Percentiles rank a stretch among this genome's conserved stretches.
Evolutionary conservation across 352 stramenopile genomes (phyloP).

Genomic region (Globisporangium nunn): DNA sequence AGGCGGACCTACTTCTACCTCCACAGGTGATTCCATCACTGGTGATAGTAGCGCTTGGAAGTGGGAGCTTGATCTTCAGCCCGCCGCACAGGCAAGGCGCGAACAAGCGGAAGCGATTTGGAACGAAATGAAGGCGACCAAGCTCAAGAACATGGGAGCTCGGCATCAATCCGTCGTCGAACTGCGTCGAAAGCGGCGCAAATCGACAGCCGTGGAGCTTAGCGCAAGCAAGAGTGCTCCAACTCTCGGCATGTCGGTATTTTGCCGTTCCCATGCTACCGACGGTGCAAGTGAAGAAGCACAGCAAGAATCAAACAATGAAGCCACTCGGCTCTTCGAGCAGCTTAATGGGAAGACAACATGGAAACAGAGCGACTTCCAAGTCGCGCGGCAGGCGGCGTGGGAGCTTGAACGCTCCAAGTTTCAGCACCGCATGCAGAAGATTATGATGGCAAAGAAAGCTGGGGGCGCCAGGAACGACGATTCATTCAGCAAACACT

Average conservation of each 20-base stretch:
- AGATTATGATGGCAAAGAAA: constrained; percentile 57
- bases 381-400: constrained; percentile 49
- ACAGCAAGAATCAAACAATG: not conserved
- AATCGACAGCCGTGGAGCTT: constrained; percentile 6
- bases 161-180: constrained; percentile 19
- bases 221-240: constrained; percentile 20
- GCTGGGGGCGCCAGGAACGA: not conserved
- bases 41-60: constrained; percentile 19
- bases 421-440: constrained; percentile 69
- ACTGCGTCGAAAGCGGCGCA: constrained; percentile 16
- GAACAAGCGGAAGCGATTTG: constrained; percentile 52
- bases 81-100: constrained; percentile 27
- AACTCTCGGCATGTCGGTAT: constrained; percentile 4
- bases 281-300: not conserved
- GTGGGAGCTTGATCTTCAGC: constrained; percentile 40
- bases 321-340: constrained; percentile 46
- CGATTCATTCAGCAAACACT: constrained; percentile 16
- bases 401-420: constrained; percentile 62
- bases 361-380: constrained; percentile 73
- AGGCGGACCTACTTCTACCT: not conserved
- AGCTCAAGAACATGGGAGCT: constrained; percentile 22
- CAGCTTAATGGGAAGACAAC: constrained; percentile 60
- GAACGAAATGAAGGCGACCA: constrained; percentile 41
- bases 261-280: too few relatives aligned
- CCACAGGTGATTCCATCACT: not conserved